Base-by-base conservation (phyloP, 2,329 filamentous ascomycete species). In the Phoma herbarum region DNA sequence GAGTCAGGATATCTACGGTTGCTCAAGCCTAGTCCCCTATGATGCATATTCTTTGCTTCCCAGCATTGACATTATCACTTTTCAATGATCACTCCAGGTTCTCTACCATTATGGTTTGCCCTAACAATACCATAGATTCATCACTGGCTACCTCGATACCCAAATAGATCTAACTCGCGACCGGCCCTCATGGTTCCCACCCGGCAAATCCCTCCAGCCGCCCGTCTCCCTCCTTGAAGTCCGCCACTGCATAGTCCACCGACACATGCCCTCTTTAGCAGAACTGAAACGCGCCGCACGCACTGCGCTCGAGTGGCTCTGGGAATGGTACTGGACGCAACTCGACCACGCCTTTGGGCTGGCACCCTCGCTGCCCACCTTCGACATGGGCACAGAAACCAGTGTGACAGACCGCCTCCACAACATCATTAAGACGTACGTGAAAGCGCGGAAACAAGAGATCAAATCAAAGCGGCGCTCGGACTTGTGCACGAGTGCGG, bases 161-260 rank as follows among this genome's bases (percentile, higher is more conserved):
- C 88, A 70, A 54, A 68, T 69, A 22, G 69, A 74, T 23, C 65
- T 76, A 20, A 61, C 61, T n/a, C 71, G 72, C 26, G 64, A 69
- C 58, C 68, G 65, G 1, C 72, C 72, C 12, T 62, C 63, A 33
- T 73, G 65, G 67, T 69, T 69, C 39, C 65, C 64, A 2, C 60
- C 67, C 2, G 63, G 64, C 12, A 66, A 68, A 59, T 42, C 62
- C 2, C 65, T 70, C 28, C 62, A 70, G 49, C 62, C 68, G 12
- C 73, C 70, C 90, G 23, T 90, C 89, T 59, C 88, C 86, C 96
- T 97, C 76, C 92, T 97, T 52, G 93, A 96, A 80, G 82, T 96
- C 58, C 86, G 93, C 44, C 93, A 97, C 75, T 91, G 96, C 78
- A 91, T 91, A 42, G 96, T 93, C 39, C 93, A 98, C 75, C 91